Evolutionary conservation across 352 stramenopile genomes (phyloP), one percentile per base, ranked within the genome.

Genomic region (Hyaloperonospora arabidopsidis): DNA sequence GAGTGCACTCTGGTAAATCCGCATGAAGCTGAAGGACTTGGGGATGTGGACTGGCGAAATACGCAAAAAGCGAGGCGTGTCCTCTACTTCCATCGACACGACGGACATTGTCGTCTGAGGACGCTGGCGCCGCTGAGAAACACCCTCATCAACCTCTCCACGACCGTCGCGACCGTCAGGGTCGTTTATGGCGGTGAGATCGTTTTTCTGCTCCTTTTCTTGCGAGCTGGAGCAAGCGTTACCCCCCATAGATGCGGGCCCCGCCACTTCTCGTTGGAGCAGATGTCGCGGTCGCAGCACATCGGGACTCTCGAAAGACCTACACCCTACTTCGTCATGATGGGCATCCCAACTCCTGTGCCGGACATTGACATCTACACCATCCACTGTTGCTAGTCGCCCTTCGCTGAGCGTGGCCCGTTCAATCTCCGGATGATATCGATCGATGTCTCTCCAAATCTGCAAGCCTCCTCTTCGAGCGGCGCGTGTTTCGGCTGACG

Each of bases 1-100:
- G 36, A 92, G 55, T 34, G 82, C 82, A 49, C 70, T 85, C 55
- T 89, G 77, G 58, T 92, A 92, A 18, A 92, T 59, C 1, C 68
- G 70, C 77, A 88, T 83, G 22, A 92, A 92, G 57, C 76, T 77
- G 54, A 84, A 89, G 14, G 79, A 87, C 51, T 87, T 87, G 6
- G 82, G 82, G 29, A 92, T 87, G 52, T 89, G 72, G 1, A 87
- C 77, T 1, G 82, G 76, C 13, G 70, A 47, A 43, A 92, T 86
- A 14, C 72, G 74, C 25, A 89, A 68, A 29, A 89, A 92, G 0
- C 82, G 82, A 18, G 82, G 82, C 10, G 82, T 92, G 46, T 92
- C 80, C 29, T 88, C 72, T 6, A 92, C 74, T 39, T 89, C 82
- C 25, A 87, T 78, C 13, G 81, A 92, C 8, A 74, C 57, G 17